Evolutionary conservation across 176 grass and related monocot species (phyloP), one percentile per base, ranked within the genome.

Genomic region (Aegilops bicornis): DNA sequence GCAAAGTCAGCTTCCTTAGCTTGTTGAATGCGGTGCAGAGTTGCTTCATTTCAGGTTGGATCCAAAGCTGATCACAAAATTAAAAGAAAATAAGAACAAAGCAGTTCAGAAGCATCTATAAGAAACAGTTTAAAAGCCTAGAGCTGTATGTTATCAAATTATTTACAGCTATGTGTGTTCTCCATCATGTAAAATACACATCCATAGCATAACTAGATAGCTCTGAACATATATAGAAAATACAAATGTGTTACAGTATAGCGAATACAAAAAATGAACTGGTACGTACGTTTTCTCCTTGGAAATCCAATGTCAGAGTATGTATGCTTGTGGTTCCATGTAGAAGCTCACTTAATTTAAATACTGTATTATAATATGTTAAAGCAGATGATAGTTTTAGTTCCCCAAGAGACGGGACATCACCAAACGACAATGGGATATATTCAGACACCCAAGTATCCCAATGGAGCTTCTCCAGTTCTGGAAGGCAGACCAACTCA

Each of bases 201-300:
- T 62, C 59, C 22, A 62, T 24, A 3, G 9, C 1, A 54, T 16
- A 54, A 54, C 59, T 62, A 23, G 59, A 62, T 29, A 50, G 14
- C 23, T 27, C 23, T 50, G 42, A 50, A 6, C 23, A 50, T 12
- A n/a, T n/a, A 50, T 17, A 48, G 72, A 48, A 10, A 48, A 48
- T 75, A 30, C 3, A 58, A 24, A 62, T 19, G 54, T 58, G 54
- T 58, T 7, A 75, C 12, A 50, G 27, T 19, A 14, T 27, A 48
- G 12, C 12, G 8, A 70, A 37, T 70, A 70, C 67, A 31, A 74
- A 45, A 27, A 79, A 39, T 17, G 33, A 62, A 40, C 6, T 36
- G 16, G 33, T 24, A 65, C 40, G 17, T 85, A 73, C 82, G 3
- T 84, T 85, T 27, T 78, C 83, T 69, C 45, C 84, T 58, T 78